These are phyloP conservation scores for Lactifluus volemus DNA, from an alignment of 768 basidiomycete genomes.

Conservation along the genomic window DNA sequence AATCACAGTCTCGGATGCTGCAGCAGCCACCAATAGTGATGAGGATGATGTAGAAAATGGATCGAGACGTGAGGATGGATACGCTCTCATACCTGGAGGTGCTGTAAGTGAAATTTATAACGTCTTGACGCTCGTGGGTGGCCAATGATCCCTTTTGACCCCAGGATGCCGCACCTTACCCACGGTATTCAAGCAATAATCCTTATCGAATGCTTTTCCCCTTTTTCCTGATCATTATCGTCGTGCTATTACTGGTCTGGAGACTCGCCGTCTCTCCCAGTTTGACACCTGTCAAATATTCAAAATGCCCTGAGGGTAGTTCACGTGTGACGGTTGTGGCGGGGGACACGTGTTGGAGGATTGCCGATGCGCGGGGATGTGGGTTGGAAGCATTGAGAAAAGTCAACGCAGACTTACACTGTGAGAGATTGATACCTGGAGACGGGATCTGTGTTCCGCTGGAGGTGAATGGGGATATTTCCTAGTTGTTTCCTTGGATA, in stretches of 20 bases:
- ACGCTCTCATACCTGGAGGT: constrained; percentile 7
- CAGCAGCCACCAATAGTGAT: neutral
- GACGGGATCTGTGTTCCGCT: constrained; percentile 18
- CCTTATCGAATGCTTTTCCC: constrained; percentile 21
- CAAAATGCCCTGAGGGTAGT: constrained; percentile 15
- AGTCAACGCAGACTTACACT: constrained; percentile 8
- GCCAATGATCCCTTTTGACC: neutral
- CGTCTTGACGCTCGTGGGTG: neutral
- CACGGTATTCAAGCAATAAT: constrained; percentile 2
- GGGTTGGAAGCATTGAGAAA: constrained; percentile 13
- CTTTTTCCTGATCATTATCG: constrained; percentile 19
- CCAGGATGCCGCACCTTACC: constrained; percentile 2
- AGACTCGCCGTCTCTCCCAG: constrained; percentile 17
- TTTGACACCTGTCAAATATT: neutral
- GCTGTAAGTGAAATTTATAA: constrained; percentile 5
- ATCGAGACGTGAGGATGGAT: constrained; percentile 7
- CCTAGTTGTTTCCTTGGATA: no score
- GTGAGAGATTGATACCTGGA: constrained; percentile 17
- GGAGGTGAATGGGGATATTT: neutral
- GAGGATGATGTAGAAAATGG: constrained; percentile 18
- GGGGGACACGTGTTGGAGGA: constrained; percentile 21
- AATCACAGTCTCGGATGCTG: constrained; percentile 1
- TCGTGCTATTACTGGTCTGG: constrained; percentile 18
- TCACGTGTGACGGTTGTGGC: constrained; percentile 16
- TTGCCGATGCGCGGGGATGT: constrained; percentile 16